Base-by-base conservation (phyloP, 306 rosid species). In the Ormosia emarginata region DNA sequence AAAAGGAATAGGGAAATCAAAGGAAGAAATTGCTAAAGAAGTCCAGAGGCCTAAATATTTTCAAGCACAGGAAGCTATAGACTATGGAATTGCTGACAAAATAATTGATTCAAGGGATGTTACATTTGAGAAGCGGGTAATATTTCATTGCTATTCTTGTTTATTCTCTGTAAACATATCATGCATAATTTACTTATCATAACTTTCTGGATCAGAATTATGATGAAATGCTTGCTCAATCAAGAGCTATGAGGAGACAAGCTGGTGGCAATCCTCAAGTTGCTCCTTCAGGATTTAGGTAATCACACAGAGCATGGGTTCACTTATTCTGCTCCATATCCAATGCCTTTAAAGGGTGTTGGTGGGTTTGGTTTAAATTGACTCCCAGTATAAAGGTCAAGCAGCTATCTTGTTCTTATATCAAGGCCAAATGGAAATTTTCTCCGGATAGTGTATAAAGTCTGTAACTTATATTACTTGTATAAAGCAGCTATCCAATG, bases 11-110 rank as follows among this genome's bases (percentile, higher is more conserved):
- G 98, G 99, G 47, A 96, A 96, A 77, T 39, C 98, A 46, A 81
- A 85, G 86, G 94, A 93, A 86, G 99, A 93, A 84, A 78, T 96
- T 65, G 18, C 87, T 17, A 87, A 90, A 81, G 99, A 96, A 6
- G 24, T 92, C 83, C 94, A 87, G 85, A 78, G 92, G 80, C 84
- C 93, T 9, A 92, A 84, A 75, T 92, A 82, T 84, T 78, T 93
- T 8, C 87, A 58, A 87, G 88, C 94, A 44, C 93, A 92, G 87
- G 94, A 90, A 33, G 97, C 98, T 58, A 86, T 96, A 77, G 97
- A 88, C 14, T 96, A 91, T 1, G 98, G 99, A 12, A 18, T 96
- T 75, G 97, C 90, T 2, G 99, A 96, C 94, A 96, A 81, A 89
- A 90, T 89, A 69, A 79, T 93, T 30, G 74, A 79, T 59, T 79